phyloP scores from a whole-genome alignment of 176 grass and related monocot genomes.

The Cenchrus purpureus region DNA sequence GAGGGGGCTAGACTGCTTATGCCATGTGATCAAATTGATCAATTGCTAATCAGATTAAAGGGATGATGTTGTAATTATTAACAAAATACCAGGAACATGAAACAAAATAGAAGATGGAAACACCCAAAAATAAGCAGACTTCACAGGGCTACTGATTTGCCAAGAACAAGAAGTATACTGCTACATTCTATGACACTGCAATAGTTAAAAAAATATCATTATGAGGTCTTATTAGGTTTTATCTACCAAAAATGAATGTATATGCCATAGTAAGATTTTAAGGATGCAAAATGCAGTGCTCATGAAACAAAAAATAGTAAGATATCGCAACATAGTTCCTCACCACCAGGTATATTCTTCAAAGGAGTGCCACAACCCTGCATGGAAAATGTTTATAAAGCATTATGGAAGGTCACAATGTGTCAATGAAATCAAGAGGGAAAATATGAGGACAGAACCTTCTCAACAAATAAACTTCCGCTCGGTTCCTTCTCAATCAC shows the following conservation, averaged over 20 bases:
- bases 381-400: constrained; percentile 40
- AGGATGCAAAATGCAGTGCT: background rate
- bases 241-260: background rate
- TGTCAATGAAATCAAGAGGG: background rate
- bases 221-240: constrained; percentile 1
- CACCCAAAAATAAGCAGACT: background rate
- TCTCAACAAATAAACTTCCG: constrained; percentile 64
- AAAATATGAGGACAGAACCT: constrained; percentile 60
- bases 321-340: constrained; percentile 12
- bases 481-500: constrained; percentile 81
- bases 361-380: constrained; percentile 87
- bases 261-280: background rate
- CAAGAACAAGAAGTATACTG: background rate
- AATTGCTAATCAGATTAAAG: background rate
- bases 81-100: background rate
- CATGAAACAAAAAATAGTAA: constrained; percentile 6
- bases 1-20: no score
- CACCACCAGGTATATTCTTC: constrained; percentile 88
- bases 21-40: background rate
- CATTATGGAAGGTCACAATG: constrained; percentile 13
- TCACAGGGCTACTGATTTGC: background rate
- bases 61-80: background rate
- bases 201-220: background rate
- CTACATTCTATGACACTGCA: background rate
- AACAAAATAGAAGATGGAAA: background rate